Base-by-base conservation (phyloP, 345 rosid species). In the Eutrema yunnanense region DNA sequence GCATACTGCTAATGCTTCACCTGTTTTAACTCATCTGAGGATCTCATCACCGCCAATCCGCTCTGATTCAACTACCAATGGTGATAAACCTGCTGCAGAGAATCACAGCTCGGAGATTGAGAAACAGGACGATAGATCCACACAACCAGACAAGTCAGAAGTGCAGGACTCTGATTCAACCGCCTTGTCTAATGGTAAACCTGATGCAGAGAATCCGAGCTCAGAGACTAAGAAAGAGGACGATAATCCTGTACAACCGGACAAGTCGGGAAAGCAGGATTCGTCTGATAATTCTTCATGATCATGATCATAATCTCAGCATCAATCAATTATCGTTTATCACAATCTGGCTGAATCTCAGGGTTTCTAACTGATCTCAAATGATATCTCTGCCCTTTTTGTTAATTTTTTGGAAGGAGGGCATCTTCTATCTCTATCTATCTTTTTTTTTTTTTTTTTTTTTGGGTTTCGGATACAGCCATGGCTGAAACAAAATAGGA, bases 1-100 rank as follows among this genome's bases (percentile, higher is more conserved):
- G 9, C 77, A 84, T 63, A 22, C 48, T 43, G 47, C 82, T 33
- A 36, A 78, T 57, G 83, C 82, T 75, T 44, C 87, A 6, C 71
- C 90, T 49, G 78, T 83, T 41, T 48, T 81, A 79, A 72, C 72
- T 72, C 79, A 76, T 78, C 82, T 81, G 62, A 77, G 60, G 58
- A 78, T 62, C 51, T 60, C 79, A 40, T 30, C 78, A 4, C 80
- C 81, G 22, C 72, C 77, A 16, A 50, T 64, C 71, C 69, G 48
- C 52, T 67, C 84, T 70, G 71, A 47, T 69, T 29, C 64, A 2
- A 9, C 41, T 12, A 46, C 67, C 37, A 61, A 62, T 69, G 74
- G 73, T 62, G 3, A 62, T 1, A 62, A 68, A 62, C 65, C 61
- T 0, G 56, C 55, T 41, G 62, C 65, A n/a, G 66, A 71, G 67